Percentiles rank a stretch among this genome's conserved stretches.
Evolutionary conservation across 225 moss, liverwort and hornwort genomes (phyloP).

Genomic region (Anthoceros angustus): DNA sequence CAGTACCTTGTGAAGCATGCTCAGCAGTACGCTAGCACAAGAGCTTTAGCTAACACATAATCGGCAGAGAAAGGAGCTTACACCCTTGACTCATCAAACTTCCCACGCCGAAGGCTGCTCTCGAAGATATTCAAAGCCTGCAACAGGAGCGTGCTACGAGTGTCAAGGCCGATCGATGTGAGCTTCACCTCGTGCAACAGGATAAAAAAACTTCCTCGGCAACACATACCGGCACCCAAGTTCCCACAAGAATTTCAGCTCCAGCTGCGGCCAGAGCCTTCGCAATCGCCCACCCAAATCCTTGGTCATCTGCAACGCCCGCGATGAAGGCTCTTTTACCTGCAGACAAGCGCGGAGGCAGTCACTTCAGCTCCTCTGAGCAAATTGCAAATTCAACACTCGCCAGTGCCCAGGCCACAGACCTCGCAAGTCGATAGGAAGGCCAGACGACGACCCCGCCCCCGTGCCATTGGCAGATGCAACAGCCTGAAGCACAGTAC

Average conservation of each 20-base stretch:
- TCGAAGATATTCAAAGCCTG: constrained; percentile 94
- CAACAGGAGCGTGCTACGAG: background rate
- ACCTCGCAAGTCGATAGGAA: constrained; percentile 40
- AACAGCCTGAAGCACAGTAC: constrained; percentile 8
- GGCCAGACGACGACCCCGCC: constrained; percentile 14
- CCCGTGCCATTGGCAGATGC: constrained; percentile 27
- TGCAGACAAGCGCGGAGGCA: constrained; percentile 9
- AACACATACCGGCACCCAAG: constrained; percentile 72
- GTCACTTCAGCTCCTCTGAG: background rate
- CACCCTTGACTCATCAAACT: constrained; percentile 72
- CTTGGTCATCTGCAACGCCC: constrained; percentile 81
- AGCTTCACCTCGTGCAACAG: background rate
- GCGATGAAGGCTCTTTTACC: constrained; percentile 91
- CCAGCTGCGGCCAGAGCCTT: constrained; percentile 85
- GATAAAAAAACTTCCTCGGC: background rate
- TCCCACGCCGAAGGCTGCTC: constrained; percentile 87
- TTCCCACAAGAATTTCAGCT: constrained; percentile 71
- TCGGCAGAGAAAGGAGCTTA: constrained; percentile 18
- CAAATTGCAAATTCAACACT: too few species aligned
- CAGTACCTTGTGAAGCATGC: too few species aligned
- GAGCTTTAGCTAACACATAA: too few species aligned
- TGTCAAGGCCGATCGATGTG: background rate
- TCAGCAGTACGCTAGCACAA: too few species aligned
- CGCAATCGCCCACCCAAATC: constrained; percentile 91
- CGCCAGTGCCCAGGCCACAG: background rate